Evolutionary conservation across 2,329 filamentous ascomycete genomes (phyloP), one percentile per base, ranked within the genome.

Genomic region (Macrophomina pseudophaseolina): DNA sequence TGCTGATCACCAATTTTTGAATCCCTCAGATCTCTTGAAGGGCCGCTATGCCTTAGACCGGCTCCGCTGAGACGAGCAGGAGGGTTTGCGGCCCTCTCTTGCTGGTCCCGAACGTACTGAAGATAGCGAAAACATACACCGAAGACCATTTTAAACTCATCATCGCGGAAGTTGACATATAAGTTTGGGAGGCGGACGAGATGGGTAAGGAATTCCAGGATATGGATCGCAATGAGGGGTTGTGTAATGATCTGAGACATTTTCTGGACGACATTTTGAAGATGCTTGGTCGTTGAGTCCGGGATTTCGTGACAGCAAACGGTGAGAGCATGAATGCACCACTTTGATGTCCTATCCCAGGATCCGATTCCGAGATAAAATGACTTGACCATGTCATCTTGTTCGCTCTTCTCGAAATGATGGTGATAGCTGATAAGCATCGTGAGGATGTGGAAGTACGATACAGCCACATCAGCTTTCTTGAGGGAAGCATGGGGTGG

Each of bases 241-340:
- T 97, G 94, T 0, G 95, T 98, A 73, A 99, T 97, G 73, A 97
- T 96, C 72, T 94, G 92, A 1, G 94, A 91, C 92, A 99, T 97
- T 75, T 93, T 94, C 73, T 94, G 91, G 65, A 99, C 84, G 71
- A 98, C 92, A 53, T 89, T 91, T 53, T 94, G 91, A 68, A 98
- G 84, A 23, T 89, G 90, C 75, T 94, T 97, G 74, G 91, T 92
- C 62, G 94, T 91, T 12, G 94, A 94, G 18, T 91, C 85, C 2
- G 95, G 94, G 32, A 97, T 86, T 78, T 99, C 95, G 73, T 97
- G 93, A 76, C 94, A 97, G 81, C 94, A 98, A 68, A 99, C 91
- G 0, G 93, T 94, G 23, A 99, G 83, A 0, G 94, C 94, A 76
- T 99, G 94, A 64, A 99, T 97, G 78, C 95, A 99, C 69, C 89